phyloP scores from a whole-genome alignment of 345 rosid genomes.

The Populus deltoides region DNA sequence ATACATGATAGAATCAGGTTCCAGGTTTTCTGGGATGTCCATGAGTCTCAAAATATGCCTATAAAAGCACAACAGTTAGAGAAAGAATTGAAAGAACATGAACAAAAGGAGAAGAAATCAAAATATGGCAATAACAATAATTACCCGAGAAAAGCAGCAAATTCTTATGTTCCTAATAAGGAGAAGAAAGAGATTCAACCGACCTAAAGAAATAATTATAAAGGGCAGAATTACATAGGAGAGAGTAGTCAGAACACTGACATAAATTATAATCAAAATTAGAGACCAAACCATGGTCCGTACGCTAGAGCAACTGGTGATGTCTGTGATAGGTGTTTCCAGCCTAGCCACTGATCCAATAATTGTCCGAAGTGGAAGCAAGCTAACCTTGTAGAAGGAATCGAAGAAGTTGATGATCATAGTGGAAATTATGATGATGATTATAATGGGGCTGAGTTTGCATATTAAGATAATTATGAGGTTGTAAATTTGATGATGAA shows the following conservation, averaged over 20 bases:
- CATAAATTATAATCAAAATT: no score
- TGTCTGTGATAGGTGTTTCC: not conserved
- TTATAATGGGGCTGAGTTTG: not conserved
- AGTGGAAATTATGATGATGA: not conserved
- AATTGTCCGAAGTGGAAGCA: not conserved
- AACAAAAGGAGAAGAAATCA: accelerated
- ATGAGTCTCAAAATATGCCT: not conserved
- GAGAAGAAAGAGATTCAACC: not conserved
- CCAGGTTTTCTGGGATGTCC: not conserved
- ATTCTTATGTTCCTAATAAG: no score
- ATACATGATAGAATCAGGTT: not conserved
- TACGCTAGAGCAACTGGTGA: not conserved
- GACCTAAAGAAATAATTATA: no score
- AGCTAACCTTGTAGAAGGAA: not conserved
- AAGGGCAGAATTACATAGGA: not conserved
- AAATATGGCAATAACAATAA: no score
- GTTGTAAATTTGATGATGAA: not conserved
- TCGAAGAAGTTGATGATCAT: accelerated
- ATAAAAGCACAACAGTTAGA: not conserved
- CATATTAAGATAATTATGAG: not conserved
- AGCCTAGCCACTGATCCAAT: not conserved
- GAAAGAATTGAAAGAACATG: not conserved
- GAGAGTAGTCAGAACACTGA: not conserved
- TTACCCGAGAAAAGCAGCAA: not conserved
- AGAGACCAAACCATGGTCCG: not conserved